These are phyloP conservation scores for Yamadazyma phyllophila DNA, from an alignment of 805 yeast genomes.

Conservation along the genomic window DNA sequence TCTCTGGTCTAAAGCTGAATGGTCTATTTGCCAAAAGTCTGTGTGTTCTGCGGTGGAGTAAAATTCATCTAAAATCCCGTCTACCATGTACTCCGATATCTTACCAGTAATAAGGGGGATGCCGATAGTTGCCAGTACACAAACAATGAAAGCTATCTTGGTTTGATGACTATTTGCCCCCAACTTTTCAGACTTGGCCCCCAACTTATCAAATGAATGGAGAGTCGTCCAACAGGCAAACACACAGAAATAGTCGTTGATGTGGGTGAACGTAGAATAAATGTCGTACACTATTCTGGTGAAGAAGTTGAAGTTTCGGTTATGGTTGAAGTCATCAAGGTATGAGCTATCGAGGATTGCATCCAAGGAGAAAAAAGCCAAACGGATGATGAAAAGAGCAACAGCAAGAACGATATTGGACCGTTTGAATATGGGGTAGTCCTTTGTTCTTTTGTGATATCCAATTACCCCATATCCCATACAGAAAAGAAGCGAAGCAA, in stretches of 20 bases:
- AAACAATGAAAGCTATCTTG: neutral
- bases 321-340: too few relatives aligned
- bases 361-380: neutral
- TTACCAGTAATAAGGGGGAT: neutral
- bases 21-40: too few relatives aligned
- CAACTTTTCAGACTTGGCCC: neutral
- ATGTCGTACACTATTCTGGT: neutral
- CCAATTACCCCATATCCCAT: slow-evolving; percentile 1
- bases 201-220: neutral
- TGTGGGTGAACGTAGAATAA: neutral
- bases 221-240: neutral
- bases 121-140: neutral
- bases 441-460: neutral
- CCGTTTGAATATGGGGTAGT: neutral
- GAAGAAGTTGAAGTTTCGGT: too few relatives aligned
- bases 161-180: neutral
- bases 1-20: too few relatives aligned
- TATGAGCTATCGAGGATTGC: neutral
- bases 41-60: too few relatives aligned
- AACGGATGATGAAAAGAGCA: neutral
- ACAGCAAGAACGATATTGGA: neutral
- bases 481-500: neutral
- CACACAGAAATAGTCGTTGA: neutral
- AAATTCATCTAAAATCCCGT: too few relatives aligned
- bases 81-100: neutral